A percentile compares a stretch with the other conserved stretches of the same genome.
phyloP scores from a whole-genome alignment of 75 land plant genomes.

The Cupressus sempervirens region DNA sequence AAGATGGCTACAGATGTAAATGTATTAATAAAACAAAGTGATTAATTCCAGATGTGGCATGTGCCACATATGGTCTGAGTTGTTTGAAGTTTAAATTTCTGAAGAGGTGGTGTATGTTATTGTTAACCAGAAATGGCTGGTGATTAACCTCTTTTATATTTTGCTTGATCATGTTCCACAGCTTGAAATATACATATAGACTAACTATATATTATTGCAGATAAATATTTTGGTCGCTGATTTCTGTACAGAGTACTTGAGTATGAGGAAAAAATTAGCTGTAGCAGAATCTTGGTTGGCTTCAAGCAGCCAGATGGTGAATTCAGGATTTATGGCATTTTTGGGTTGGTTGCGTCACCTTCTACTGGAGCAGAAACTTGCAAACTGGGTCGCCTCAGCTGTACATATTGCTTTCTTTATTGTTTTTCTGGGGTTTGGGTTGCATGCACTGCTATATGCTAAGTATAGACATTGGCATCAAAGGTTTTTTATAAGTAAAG shows the following conservation, averaged over 20 bases:
- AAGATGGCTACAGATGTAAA: background rate
- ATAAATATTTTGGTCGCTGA: background rate
- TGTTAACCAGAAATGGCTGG: background rate
- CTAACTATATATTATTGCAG: background rate
- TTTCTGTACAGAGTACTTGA: background rate
- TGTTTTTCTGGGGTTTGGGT: slow-evolving; percentile 3
- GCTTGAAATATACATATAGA: background rate
- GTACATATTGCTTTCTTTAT: background rate
- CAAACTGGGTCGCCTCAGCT: background rate
- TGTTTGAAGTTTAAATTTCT: background rate
- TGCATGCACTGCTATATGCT: background rate
- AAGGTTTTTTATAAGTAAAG: background rate
- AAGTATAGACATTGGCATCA: background rate
- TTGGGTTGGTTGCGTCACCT: background rate
- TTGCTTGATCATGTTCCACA: background rate
- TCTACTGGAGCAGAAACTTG: background rate
- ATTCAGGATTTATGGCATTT: background rate
- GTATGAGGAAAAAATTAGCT: background rate
- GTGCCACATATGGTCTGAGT: background rate
- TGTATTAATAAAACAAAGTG: slow-evolving; percentile 4
- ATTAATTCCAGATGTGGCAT: background rate
- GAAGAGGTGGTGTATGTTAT: background rate
- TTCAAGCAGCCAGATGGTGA: background rate
- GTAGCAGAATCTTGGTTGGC: background rate
- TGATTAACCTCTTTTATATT: background rate